Base-by-base conservation (phyloP, 495 filamentous ascomycete genomes). In the Penicillium diatomitis region DNA sequence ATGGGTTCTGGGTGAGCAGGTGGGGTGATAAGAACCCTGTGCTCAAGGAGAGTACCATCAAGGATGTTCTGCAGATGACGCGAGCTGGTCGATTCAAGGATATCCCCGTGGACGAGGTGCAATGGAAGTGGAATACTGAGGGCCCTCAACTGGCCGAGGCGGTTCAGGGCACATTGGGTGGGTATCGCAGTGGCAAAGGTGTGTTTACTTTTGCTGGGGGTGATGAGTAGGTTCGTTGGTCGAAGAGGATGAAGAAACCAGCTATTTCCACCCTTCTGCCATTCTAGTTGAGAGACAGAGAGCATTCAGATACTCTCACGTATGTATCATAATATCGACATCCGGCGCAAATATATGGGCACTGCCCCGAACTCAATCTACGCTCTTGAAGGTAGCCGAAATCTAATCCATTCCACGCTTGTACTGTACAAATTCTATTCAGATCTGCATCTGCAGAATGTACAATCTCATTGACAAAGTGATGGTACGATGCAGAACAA, bases 1-100 rank as follows among this genome's bases (percentile, higher is more conserved):
- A 87, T 55, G 92, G 92, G 2, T 97, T 97, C 65, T 98, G 92
- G 92, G 82, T 97, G 28, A 90, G 84, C 57, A 81, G 70, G 51
- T 97, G 94, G 94, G 83, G 79, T 10, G 88, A 91, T 62, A 70
- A 77, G 60, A 72, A 95, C 60, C 79, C 85, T 1, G 72, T 73
- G 38, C 78, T 85, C 60, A 95, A 90, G 74, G 76, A 80, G 61
- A 76, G 71, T 53, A 94, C 85, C 38, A 82, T 97, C 27, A 79
- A 84, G 10, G 85, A 94, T 70, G 81, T 98, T 32, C 66, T 97
- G 48, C 76, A 81, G 28, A 56, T 92, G 60, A 86, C 81, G 38
- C 73, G 85, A 37, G 61, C 76, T 37, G 90, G 88, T 4, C 77
- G 83, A 63, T 90, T 98, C 58, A 82, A 80, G 65, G 88, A 94